Percentiles rank a stretch among this genome's conserved stretches.
phyloP scores from a whole-genome alignment of 2,329 filamentous ascomycete species.

The Bipolaris bicolor region DNA sequence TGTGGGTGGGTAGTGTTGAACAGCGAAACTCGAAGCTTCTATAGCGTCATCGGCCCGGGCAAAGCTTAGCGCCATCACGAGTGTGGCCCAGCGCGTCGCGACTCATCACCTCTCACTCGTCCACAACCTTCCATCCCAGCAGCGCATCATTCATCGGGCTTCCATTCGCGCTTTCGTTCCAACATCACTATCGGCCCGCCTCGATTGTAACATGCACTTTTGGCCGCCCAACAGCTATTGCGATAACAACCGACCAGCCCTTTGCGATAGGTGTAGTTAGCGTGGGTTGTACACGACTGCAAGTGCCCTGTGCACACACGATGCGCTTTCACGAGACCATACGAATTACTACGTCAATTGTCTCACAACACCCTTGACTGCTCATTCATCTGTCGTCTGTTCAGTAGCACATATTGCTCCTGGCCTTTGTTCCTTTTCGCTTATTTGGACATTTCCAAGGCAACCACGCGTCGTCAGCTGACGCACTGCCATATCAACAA shows the following conservation, averaged over 20 bases:
- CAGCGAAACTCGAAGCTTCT: constrained; percentile 29
- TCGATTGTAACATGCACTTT: constrained; percentile 12
- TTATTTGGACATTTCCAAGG: constrained; percentile 17
- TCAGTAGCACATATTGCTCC: constrained; percentile 7
- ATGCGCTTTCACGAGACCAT: constrained; percentile 31
- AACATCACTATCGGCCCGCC: constrained; percentile 21
- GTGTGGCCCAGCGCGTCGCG: constrained; percentile 19
- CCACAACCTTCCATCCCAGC: constrained; percentile 22
- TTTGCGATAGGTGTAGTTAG: constrained; percentile 19
- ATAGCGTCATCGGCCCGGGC: constrained; percentile 21
- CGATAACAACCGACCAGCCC: constrained; percentile 10
- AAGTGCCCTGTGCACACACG: constrained; percentile 33
- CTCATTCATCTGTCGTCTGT: constrained; percentile 6
- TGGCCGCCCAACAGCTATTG: constrained; percentile 2
- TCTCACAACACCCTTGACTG: constrained; percentile 15
- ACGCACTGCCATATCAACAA: constrained; percentile 20
- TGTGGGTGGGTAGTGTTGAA: constrained; percentile 8
- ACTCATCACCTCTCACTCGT: constrained; percentile 17
- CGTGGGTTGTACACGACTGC: constrained; percentile 22
- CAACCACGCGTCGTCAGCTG: constrained; percentile 36
- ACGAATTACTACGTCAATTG: constrained; percentile 23
- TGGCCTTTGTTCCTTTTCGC: neutral
- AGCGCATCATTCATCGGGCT: constrained; percentile 19
- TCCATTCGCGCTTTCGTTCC: constrained; percentile 1
- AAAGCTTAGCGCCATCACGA: constrained; percentile 15